phyloP scores from a whole-genome alignment of 2,329 filamentous ascomycete genomes.

The Colletotrichum lindemuthianum region DNA sequence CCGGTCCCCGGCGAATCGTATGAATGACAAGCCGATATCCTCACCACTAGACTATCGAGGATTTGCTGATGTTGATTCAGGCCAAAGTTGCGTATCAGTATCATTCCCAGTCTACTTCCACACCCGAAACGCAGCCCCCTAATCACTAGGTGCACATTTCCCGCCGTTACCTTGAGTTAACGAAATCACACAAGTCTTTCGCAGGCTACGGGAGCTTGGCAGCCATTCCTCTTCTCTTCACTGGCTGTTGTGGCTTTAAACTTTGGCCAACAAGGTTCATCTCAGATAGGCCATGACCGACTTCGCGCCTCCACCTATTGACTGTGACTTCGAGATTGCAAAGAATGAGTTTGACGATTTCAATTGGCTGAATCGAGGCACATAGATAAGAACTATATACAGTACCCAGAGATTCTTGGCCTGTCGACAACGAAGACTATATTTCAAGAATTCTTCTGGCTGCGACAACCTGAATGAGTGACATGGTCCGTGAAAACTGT shows the following conservation, averaged over 20 bases:
- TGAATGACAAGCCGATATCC: constrained; percentile 34
- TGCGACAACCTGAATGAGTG: background rate
- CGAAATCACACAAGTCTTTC: too few species aligned
- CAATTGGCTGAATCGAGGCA: constrained; percentile 9
- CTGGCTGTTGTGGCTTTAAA: too few species aligned
- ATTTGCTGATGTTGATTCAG: background rate
- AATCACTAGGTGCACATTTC: too few species aligned
- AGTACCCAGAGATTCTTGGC: constrained; percentile 16
- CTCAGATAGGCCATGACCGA: too few species aligned
- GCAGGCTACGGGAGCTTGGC: too few species aligned
- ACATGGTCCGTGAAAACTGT: background rate
- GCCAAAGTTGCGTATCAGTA: background rate
- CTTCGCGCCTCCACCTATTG: too few species aligned
- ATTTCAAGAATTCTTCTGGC: constrained; percentile 18
- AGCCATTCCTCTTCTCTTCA: too few species aligned
- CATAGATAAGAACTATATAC: background rate
- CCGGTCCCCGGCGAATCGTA: constrained; percentile 32
- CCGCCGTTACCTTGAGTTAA: too few species aligned
- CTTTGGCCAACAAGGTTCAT: too few species aligned
- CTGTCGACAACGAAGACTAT: constrained; percentile 28
- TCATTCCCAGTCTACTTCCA: fast-evolving
- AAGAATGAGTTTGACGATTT: constrained; percentile 6
- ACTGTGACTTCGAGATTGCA: background rate
- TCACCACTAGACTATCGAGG: constrained; percentile 37
- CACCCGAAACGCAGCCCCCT: background rate